Base-by-base conservation (phyloP, 768 basidiomycete species). In the Rhodotorula diobovata region DNA sequence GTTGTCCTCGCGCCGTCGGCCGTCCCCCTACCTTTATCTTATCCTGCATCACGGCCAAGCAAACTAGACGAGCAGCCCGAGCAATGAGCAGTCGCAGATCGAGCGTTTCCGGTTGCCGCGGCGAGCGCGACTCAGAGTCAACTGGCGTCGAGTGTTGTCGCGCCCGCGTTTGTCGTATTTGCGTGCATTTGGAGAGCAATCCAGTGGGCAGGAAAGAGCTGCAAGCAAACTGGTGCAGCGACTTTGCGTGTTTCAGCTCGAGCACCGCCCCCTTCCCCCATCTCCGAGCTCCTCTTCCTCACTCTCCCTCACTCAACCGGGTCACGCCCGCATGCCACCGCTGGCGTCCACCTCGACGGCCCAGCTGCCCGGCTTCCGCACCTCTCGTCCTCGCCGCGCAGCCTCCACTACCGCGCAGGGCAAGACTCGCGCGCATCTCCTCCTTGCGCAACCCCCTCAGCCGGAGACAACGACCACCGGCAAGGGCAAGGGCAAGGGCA, bases 1-100 rank as follows among this genome's bases (percentile, higher is more conserved):
- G 53, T 75, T 28, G 61, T 60, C 8, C 37, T 75, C 23, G 68
- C 73, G 0, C 53, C 15, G 2, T 30, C 62, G 2, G 3, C n/a
- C 0, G 20, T 25, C 0, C 37, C 63, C 0, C 11, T 74, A 12
- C 51, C 68, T 2, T 2, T 46, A 7, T 2, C 23, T 7, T 74
- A 67, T 61, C 73, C 73, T 0, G 16, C 28, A 11, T 30, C 51
- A 28, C 54, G 9, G 18, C 30, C 16, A 4, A 39, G 11, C n/a
- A 28, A 45, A 20, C n/a, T 55, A 5, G 63, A 55, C 28, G 4
- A 10, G 53, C 4, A 43, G 14, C 30, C 39, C 0, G 63, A 63
- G 63, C 63, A 63, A 34, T 63, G 5, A 12, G 21, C 45, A 14
- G 10, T 46, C 45, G 45, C 16, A 46, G 18, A 15, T 21, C 21